Percentiles rank a stretch among this genome's conserved stretches.
These are phyloP conservation scores for Pinus taeda DNA, from an alignment of 75 land plant species.

Conservation along the genomic window DNA sequence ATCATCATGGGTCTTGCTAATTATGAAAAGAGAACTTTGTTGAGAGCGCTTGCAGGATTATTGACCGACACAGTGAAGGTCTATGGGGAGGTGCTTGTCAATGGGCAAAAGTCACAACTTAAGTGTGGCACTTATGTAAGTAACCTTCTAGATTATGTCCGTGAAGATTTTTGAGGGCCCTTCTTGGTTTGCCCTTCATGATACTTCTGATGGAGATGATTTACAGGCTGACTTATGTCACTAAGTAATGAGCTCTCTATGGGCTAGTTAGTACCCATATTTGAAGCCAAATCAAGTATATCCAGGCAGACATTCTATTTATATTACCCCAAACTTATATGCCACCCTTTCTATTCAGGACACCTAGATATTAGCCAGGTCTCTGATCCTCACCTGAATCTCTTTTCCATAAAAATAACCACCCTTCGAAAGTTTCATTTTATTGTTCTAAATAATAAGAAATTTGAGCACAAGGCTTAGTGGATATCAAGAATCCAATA, in stretches of 20 bases:
- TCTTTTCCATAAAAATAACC: too few relatives aligned
- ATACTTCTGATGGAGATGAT: background rate
- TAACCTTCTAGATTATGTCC: background rate
- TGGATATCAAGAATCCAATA: too few relatives aligned
- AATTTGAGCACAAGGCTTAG: too few relatives aligned
- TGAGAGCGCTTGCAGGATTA: conserved; percentile 29
- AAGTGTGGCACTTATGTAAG: conserved; percentile 32
- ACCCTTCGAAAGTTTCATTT: too few relatives aligned
- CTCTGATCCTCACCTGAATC: too few relatives aligned
- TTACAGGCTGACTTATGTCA: background rate
- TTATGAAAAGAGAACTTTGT: conserved; percentile 19
- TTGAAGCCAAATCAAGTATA: background rate
- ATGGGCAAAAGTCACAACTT: conserved; percentile 19
- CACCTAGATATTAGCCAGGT: too few relatives aligned
- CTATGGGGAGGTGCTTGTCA: conserved; percentile 30
- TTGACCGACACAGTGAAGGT: conserved; percentile 21
- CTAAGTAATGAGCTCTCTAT: background rate
- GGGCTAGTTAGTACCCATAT: background rate
- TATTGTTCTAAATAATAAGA: too few relatives aligned
- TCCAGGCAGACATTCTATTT: too few relatives aligned
- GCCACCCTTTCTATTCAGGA: too few relatives aligned
- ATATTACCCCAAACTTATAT: too few relatives aligned
- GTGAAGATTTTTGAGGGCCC: background rate
- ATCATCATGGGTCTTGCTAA: conserved; percentile 32
- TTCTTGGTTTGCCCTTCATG: too few relatives aligned